phyloP scores from a whole-genome alignment of 352 stramenopile genomes.

The Pseudoperonospora humuli region DNA sequence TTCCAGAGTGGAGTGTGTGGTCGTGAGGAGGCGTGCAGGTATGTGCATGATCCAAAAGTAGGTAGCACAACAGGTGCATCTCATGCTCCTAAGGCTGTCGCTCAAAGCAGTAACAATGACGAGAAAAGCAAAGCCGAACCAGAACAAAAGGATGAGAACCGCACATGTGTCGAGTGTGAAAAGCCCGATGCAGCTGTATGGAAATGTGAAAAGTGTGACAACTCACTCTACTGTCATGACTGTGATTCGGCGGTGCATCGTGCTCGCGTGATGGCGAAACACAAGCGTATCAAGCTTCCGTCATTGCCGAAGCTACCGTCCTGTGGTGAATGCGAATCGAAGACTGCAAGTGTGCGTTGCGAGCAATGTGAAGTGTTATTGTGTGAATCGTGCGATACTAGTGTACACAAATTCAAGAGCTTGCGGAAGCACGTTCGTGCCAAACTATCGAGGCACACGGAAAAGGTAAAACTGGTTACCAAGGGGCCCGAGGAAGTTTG shows the following conservation, averaged over 20 bases:
- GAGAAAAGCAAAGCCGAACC: constrained; percentile 4
- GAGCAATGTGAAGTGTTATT: constrained; percentile 52
- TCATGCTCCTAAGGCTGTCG: constrained; percentile 5
- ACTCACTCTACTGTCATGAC: constrained; percentile 52
- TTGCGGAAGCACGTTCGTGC: constrained; percentile 40
- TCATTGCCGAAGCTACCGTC: constrained; percentile 17
- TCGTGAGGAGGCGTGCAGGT: constrained; percentile 45
- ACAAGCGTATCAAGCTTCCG: constrained; percentile 37
- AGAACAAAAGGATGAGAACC: constrained; percentile 10
- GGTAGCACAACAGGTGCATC: not conserved
- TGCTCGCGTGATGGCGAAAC: constrained; percentile 55
- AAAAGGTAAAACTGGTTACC: constrained; percentile 10
- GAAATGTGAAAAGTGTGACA: constrained; percentile 50
- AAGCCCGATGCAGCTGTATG: constrained; percentile 32
- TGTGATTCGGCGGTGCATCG: constrained; percentile 51
- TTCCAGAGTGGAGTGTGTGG: constrained; percentile 43
- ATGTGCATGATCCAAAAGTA: constrained; percentile 24
- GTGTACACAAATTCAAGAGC: constrained; percentile 70
- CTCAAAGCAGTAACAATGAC: not conserved
- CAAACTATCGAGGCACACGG: not conserved
- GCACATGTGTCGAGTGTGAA: constrained; percentile 65
- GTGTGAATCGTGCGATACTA: constrained; percentile 46
- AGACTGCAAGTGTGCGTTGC: constrained; percentile 33
- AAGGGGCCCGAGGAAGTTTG: constrained; percentile 11
- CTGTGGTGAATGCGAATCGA: constrained; percentile 50